These are phyloP conservation scores for Colletotrichum spinosum DNA, from an alignment of 2,329 filamentous ascomycete genomes.

Conservation along the genomic window DNA sequence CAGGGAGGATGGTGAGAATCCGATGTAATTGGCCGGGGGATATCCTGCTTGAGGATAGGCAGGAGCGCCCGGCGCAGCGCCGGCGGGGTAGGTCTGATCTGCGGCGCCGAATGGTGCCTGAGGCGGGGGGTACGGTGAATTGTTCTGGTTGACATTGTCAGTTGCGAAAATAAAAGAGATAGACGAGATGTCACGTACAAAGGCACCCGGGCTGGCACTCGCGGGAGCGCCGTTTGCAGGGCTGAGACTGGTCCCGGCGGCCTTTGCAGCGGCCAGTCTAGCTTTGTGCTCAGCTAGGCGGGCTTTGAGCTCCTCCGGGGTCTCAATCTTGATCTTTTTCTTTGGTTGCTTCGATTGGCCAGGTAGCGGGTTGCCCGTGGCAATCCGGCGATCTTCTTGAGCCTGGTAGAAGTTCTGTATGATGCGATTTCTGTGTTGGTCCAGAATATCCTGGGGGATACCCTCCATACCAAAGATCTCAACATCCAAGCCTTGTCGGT, in stretches of 20 bases:
- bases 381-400: conserved; percentile 83
- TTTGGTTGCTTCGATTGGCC: conserved; percentile 74
- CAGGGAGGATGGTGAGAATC: conserved; percentile 55
- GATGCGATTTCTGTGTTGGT: conserved; percentile 88
- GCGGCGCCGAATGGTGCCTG: conserved; percentile 50
- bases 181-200: conserved; percentile 60
- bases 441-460: conserved; percentile 85
- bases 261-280: conserved; percentile 59
- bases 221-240: conserved; percentile 48
- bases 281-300: conserved; percentile 82
- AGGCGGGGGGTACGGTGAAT: conserved; percentile 52
- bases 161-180: conserved; percentile 11
- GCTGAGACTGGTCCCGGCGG: conserved; percentile 65
- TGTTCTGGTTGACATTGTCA: conserved; percentile 44
- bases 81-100: conserved; percentile 47
- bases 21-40: conserved; percentile 22
- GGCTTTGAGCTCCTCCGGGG: conserved; percentile 81
- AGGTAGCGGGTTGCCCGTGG: conserved; percentile 85
- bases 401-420: conserved; percentile 86
- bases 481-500: conserved; percentile 85
- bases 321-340: conserved; percentile 80
- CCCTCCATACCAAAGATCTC: conserved; percentile 99
- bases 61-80: conserved; percentile 36
- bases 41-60: conserved; percentile 36
- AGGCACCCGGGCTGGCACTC: conserved; percentile 64